These are phyloP conservation scores for Uncinocarpus reesii DNA, from an alignment of 2,329 filamentous ascomycete genomes.

Conservation along the genomic window DNA sequence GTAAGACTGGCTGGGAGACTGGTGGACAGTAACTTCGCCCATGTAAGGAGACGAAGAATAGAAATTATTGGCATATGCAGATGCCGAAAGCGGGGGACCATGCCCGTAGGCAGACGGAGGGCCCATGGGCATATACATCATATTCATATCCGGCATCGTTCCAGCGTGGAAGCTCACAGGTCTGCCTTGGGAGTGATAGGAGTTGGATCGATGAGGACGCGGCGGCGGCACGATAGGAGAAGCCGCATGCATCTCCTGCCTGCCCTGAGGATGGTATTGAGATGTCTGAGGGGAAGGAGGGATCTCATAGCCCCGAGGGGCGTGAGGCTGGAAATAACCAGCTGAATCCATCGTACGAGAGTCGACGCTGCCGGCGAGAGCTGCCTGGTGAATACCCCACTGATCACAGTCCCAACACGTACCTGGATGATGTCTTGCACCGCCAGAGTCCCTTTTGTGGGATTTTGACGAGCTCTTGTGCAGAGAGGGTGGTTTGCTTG, in stretches of 20 bases:
- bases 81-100: conserved; percentile 31
- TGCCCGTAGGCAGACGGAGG: conserved; percentile 21
- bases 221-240: conserved; percentile 21
- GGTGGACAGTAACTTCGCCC: conserved; percentile 19
- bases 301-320: conserved; percentile 19
- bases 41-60: conserved; percentile 29
- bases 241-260: conserved; percentile 27
- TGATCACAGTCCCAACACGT: conserved; percentile 30
- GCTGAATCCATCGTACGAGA: conserved; percentile 26
- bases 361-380: conserved; percentile 19
- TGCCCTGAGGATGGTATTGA: conserved; percentile 23
- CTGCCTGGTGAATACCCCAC: conserved; percentile 26
- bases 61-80: conserved; percentile 27
- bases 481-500: conserved; percentile 24
- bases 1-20: conserved; percentile 15
- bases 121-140: conserved; percentile 23
- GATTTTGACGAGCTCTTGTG: conserved; percentile 29
- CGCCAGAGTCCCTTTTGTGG: conserved; percentile 24
- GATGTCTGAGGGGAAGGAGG: conserved; percentile 24
- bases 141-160: conserved; percentile 24
- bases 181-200: conserved; percentile 29
- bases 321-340: conserved; percentile 17
- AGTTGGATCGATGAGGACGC: conserved; percentile 23
- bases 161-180: conserved; percentile 33
- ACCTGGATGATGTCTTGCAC: conserved; percentile 20